These are phyloP conservation scores for Coemansia umbellata DNA, from an alignment of 192 early-diverging fungal genomes.

Conservation along the genomic window DNA sequence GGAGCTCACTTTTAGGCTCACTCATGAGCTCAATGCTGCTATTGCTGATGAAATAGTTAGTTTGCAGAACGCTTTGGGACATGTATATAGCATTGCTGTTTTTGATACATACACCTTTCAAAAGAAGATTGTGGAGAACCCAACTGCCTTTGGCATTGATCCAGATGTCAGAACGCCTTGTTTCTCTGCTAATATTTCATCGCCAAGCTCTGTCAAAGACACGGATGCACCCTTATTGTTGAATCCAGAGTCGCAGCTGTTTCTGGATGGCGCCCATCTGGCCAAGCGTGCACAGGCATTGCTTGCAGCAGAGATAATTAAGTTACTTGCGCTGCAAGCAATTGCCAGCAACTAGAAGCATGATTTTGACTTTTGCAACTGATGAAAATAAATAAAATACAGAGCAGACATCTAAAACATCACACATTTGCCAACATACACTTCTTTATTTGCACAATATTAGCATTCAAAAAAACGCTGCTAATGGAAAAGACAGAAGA, in stretches of 20 bases:
- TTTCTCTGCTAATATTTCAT: not conserved
- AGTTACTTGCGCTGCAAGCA: constrained; percentile 5
- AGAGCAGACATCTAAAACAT: too few relatives aligned
- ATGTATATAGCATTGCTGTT: constrained; percentile 2
- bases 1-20: constrained; percentile 8
- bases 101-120: constrained; percentile 43
- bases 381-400: too few relatives aligned
- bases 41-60: constrained; percentile 5
- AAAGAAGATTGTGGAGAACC: constrained; percentile 10
- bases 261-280: constrained; percentile 35
- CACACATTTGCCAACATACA: too few relatives aligned
- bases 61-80: constrained; percentile 23
- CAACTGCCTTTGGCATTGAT: constrained; percentile 19
- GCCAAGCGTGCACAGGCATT: constrained; percentile 32
- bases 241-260: constrained; percentile 23
- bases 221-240: not conserved
- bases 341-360: too few relatives aligned
- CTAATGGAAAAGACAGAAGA: not conserved
- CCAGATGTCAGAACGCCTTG: constrained; percentile 11
- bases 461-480: too few relatives aligned
- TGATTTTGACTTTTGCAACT: too few relatives aligned
- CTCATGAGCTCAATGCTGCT: constrained; percentile 17
- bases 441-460: too few relatives aligned
- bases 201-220: not conserved
- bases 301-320: constrained; percentile 23